Evolutionary conservation across 768 basidiomycete species (phyloP), one percentile per base, ranked within the genome.

Genomic region (Tylopilus vinaceipallidus): DNA sequence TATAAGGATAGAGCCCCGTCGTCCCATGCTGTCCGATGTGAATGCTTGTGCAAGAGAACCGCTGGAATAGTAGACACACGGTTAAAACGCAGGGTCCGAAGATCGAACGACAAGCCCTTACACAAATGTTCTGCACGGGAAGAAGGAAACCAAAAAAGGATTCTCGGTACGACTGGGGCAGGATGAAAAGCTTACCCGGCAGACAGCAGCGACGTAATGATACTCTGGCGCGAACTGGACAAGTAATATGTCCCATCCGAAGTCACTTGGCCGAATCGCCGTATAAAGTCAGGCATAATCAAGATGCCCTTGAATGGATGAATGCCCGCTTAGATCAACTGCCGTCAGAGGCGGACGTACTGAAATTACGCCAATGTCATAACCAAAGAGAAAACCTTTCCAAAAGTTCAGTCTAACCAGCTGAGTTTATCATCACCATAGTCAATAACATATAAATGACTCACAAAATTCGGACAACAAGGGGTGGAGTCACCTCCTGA

Each of bases 1-100:
- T 8, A 55, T 12, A 11, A 55, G 53, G 16, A 55, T 55, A 13
- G 54, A 55, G 4, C 39, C 54, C 1, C 54, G 42, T 40, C 54
- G 53, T 3, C 54, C 53, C 53, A 55, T 55, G 24, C 54, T 55
- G 20, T 55, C 54, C 10, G 53, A 55, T 4, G 54, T 55, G 32
- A 55, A 55, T 12, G 86, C 83, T 55, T 87, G 86, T 0, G 66
- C 81, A 20, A 88, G 67, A 10, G 86, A 82, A 30, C 85, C 86
- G 23, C 79, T 80, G 16, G 6, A 30, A 20, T 20, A 14, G 44
- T 4, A 8, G 6, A 8, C 39, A 19, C 3, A 10, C 4, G 17
- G 22, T 52, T 30, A 57, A 53, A 30, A 27, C 20, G 24, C 10
- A n/a, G 13, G 11, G 2, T 6, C 1, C 0, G 9, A 22, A 3